A percentile compares a stretch with the other conserved stretches of the same genome.
phyloP scores from a whole-genome alignment of 805 yeast genomes.

The Sungouiozyma intestinalis region DNA sequence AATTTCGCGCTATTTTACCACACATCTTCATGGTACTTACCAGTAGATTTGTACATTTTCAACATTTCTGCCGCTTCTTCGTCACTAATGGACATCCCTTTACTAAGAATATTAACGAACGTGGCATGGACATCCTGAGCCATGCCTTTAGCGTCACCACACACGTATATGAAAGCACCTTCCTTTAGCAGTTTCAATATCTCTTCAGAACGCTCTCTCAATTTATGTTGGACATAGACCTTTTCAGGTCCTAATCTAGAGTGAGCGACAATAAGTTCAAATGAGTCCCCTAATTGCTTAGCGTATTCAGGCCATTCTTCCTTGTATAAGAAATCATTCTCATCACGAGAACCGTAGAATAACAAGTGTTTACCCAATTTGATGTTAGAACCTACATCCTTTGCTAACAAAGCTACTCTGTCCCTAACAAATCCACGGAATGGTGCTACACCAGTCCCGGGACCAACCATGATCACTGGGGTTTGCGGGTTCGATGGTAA shows the following conservation, averaged over 20 bases:
- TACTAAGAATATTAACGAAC: slow-evolving; percentile 49
- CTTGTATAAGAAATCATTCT: slow-evolving; percentile 78
- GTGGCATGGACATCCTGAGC: slow-evolving; percentile 83
- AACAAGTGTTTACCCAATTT: slow-evolving; percentile 63
- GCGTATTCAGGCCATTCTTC: slow-evolving; percentile 83
- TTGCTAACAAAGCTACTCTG: slow-evolving; percentile 35
- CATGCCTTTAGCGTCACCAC: slow-evolving; percentile 96
- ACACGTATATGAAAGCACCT: slow-evolving; percentile 88
- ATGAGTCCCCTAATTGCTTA: slow-evolving; percentile 46
- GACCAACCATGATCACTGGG: slow-evolving; percentile 92
- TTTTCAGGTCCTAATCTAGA: slow-evolving; percentile 53
- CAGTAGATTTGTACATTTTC: slow-evolving; percentile 69
- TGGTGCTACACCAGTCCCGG: slow-evolving; percentile 98
- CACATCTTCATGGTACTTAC: slow-evolving; percentile 94
- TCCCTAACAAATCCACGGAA: slow-evolving; percentile 93
- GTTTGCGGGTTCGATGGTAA: slow-evolving; percentile 77
- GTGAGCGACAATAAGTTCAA: slow-evolving; percentile 74
- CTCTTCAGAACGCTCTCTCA: slow-evolving; percentile 41
- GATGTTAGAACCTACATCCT: slow-evolving; percentile 33
- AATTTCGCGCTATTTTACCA: slow-evolving; percentile 59
- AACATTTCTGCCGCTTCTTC: slow-evolving; percentile 69
- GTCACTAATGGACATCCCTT: slow-evolving; percentile 49
- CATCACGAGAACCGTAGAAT: slow-evolving; percentile 80
- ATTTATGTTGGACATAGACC: slow-evolving; percentile 78
- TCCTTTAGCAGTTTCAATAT: slow-evolving; percentile 39